Evolutionary conservation across 2,329 filamentous ascomycete species (phyloP), one percentile per base, ranked within the genome.

Genomic region (Calonectria leucothoes): DNA sequence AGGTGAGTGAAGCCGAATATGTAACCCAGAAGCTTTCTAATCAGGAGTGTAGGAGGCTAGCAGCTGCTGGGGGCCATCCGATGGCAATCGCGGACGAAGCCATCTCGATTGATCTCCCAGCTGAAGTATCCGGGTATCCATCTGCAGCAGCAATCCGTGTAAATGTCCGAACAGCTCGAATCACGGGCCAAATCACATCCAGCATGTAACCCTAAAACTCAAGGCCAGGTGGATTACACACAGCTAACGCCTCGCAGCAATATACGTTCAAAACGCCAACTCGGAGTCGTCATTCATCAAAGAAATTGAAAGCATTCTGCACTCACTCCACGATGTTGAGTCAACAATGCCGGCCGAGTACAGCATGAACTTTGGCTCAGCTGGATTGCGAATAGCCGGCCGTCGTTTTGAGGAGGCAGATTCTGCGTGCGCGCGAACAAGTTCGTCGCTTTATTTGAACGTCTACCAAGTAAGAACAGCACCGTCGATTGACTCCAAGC

Each of bases 181-280:
- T 76, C 4, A 76, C 74, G 0, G 74, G 73, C 3, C 73, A 68
- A 29, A 75, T 73, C 35, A 76, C 74, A 4, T 73, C 74, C 10
- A 75, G 73, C 67, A 55, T 10, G 70, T 66, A 4, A 29, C 15
- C 33, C 7, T 25, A 5, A 20, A 29, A n/a, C n/a, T 8, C 33
- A 20, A 39, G 17, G 12, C 12, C 3, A 1, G 23, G 55, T 20
- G 7, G 29, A 25, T 8, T 27, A 15, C 3, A 25, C 66, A 69
- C 5, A 67, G 31, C 14, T 14, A 6, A 27, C 12, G 3, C 37
- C 8, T 8, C 23, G 33, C 23, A 76, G 74, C 74, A 23, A 76
- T 76, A 3, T 75, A 76, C 23, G 66, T 73, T 4, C 74, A 75
- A 52, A 75, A 69, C 33, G 71, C 66, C 5, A 49, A 75, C 7